Conservation (phyloP, 1,284 basidiomycete species). For the Wolfiporia cocos region DNA sequence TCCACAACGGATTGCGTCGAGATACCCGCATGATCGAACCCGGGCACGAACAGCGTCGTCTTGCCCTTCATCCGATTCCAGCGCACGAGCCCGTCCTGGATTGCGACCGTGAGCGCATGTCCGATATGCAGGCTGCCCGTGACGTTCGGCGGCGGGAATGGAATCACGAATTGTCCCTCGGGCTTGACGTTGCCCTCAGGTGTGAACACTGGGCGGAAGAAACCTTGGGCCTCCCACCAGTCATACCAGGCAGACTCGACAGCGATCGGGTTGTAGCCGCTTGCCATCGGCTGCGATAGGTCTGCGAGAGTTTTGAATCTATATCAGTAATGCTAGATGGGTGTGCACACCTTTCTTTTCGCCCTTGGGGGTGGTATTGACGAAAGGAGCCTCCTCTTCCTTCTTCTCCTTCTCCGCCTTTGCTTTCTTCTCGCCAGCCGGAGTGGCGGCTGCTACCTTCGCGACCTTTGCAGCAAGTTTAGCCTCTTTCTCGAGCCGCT, state of each 20-base stretch:
- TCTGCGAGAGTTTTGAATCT: conserved; percentile 33
- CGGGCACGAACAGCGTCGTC: conserved; percentile 88
- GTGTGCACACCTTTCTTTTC: conserved; percentile 77
- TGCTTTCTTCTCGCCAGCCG: conserved; percentile 57
- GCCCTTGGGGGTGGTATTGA: conserved; percentile 83
- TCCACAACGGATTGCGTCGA: conserved; percentile 99
- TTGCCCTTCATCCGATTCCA: conserved; percentile 98
- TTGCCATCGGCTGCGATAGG: conserved; percentile 82
- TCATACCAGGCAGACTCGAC: conserved; percentile 98
- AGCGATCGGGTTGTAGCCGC: conserved; percentile 91
- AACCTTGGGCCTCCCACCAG: conserved; percentile 93
- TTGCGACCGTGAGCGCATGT: conserved; percentile 89
- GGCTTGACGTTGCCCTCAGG: conserved; percentile 50
- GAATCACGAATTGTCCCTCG: conserved; percentile 81
- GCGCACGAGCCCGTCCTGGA: conserved; percentile 86
- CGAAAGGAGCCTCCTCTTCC: conserved; percentile 65
- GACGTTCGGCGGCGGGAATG: conserved; percentile 96
- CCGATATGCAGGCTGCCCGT: conserved; percentile 97
- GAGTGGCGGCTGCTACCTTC: conserved; percentile 38
- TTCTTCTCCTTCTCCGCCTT: conserved; percentile 76
- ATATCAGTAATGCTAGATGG: neutral
- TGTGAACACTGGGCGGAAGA: conserved; percentile 79
- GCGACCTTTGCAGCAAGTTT: conserved; percentile 75
- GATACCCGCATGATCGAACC: conserved; percentile 98
- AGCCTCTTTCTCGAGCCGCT: conserved; percentile 67